A percentile compares a stretch with the other conserved stretches of the same genome.
These are phyloP conservation scores for Fraxinus baroniana DNA, from an alignment of 305 asterid species.

Conservation along the genomic window DNA sequence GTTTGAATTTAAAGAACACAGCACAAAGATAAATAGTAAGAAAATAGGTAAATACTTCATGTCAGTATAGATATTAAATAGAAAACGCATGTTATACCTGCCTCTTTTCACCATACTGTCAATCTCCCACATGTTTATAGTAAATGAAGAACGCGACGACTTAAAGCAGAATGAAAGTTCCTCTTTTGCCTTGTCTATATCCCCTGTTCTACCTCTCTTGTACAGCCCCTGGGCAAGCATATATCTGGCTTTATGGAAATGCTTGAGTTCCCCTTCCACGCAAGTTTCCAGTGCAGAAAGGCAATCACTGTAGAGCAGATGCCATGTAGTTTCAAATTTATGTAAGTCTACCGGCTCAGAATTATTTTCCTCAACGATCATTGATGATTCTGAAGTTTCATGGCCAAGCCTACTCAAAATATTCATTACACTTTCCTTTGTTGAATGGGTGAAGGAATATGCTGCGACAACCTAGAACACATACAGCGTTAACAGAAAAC, in stretches of 20 bases:
- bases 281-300: constrained; percentile 88
- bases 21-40: constrained; percentile 12
- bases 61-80: constrained; percentile 18
- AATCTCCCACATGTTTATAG: constrained; percentile 99
- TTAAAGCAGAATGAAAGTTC: constrained; percentile 98
- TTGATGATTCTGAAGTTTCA: constrained; percentile 45
- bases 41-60: background rate
- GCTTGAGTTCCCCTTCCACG: constrained; percentile 98
- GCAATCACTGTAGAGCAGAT: constrained; percentile 84
- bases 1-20: background rate
- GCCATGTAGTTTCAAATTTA: constrained; percentile 65
- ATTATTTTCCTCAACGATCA: constrained; percentile 40
- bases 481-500: constrained; percentile 19
- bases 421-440: constrained; percentile 48
- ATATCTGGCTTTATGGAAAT: constrained; percentile 95
- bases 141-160: constrained; percentile 89
- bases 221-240: constrained; percentile 92
- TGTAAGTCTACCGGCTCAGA: constrained; percentile 34
- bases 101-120: constrained; percentile 96
- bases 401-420: constrained; percentile 37
- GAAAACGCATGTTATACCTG: constrained; percentile 48
- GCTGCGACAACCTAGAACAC: constrained; percentile 73
- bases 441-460: constrained; percentile 64
- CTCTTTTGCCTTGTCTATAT: constrained; percentile 94
- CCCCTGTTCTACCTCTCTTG: constrained; percentile 70